These are phyloP conservation scores for Boechera divaricarpa DNA, from an alignment of 345 rosid genomes.

Conservation along the genomic window DNA sequence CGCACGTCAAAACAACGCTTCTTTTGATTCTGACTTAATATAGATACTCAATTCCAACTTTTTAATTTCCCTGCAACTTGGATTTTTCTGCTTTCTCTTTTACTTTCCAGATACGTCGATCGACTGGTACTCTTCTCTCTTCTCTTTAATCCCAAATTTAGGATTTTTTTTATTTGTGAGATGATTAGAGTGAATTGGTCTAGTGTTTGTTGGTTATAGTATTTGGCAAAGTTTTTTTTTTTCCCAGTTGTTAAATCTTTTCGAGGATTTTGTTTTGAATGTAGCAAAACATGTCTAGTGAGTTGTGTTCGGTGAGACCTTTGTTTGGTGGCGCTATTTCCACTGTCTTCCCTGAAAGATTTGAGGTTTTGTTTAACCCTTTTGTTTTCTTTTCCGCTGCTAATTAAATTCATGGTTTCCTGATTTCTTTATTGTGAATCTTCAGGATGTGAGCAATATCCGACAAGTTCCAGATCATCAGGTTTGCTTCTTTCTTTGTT, in stretches of 20 bases:
- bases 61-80: background rate
- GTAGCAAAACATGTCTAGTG: slow-evolving; percentile 51
- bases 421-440: background rate
- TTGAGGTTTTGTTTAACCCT: slow-evolving; percentile 53
- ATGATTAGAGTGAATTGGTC: background rate
- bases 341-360: slow-evolving; percentile 56
- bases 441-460: slow-evolving; percentile 72
- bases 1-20: background rate
- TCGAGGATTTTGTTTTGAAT: background rate
- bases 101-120: background rate
- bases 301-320: slow-evolving; percentile 47
- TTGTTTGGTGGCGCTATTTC: slow-evolving; percentile 74
- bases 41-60: background rate
- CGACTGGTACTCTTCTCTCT: background rate
- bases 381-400: background rate
- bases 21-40: background rate
- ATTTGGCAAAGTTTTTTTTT: background rate
- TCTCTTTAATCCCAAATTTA: background rate
- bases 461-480: slow-evolving; percentile 83
- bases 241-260: background rate
- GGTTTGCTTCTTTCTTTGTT: slow-evolving; percentile 45
- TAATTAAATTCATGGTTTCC: background rate
- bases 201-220: background rate
- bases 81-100: background rate
- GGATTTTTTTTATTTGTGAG: too few species aligned